Evolutionary conservation across 805 yeast genomes (phyloP).

Genomic region (Yueomyces sinensis): DNA sequence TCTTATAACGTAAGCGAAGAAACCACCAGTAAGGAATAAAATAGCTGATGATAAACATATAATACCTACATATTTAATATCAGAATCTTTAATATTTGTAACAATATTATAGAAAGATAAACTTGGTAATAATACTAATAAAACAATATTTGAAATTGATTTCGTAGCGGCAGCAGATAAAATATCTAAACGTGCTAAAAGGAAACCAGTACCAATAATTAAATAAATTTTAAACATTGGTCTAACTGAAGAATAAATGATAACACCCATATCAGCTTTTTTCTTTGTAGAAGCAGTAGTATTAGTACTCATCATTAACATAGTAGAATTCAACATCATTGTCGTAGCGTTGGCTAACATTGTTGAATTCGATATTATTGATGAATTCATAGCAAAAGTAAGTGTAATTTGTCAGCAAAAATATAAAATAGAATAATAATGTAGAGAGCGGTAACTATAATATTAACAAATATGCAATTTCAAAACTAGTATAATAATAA

Average conservation of each 20-base stretch:
- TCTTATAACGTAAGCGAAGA: conserved; percentile 27
- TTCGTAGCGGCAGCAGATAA: conserved; percentile 48
- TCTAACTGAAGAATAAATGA: conserved; percentile 42
- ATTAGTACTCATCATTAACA: neutral
- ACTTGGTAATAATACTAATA: conserved; percentile 52
- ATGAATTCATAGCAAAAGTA: no score
- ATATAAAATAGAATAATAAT: no score
- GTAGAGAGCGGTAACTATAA: no score
- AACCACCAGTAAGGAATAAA: conserved; percentile 37
- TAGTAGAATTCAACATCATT: no score
- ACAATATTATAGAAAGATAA: conserved; percentile 54
- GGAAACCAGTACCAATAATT: conserved; percentile 55
- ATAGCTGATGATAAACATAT: conserved; percentile 39
- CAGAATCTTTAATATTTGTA: conserved; percentile 43
- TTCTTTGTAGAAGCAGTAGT: neutral
- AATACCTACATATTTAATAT: conserved; percentile 59
- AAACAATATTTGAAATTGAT: conserved; percentile 50
- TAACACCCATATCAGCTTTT: conserved; percentile 10
- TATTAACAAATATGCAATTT: no score
- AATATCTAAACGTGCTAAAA: conserved; percentile 43
- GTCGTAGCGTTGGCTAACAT: no score
- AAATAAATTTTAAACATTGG: conserved; percentile 67
- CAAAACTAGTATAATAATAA: no score
- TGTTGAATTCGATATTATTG: no score
- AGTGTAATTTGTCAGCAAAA: no score